These are phyloP conservation scores for Moelleriella libera DNA, from an alignment of 2,329 filamentous ascomycete species.

Conservation along the genomic window DNA sequence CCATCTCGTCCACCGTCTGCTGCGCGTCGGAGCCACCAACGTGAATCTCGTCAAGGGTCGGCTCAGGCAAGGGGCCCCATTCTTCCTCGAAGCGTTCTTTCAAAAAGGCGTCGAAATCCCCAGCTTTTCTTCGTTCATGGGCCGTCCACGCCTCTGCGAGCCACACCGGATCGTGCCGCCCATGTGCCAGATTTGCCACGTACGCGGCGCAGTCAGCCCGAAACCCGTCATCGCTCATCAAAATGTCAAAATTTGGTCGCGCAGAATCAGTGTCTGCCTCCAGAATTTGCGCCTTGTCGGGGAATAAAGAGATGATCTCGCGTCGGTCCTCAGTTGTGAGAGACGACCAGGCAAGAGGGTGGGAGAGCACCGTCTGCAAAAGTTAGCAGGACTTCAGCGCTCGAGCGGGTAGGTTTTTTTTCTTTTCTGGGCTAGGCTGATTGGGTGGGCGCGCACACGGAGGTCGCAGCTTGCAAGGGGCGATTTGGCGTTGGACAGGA, in stretches of 20 bases:
- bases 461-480: slow-evolving; percentile 23
- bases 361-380: slow-evolving; percentile 19
- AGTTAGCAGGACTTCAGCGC: background rate
- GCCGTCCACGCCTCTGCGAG: slow-evolving; percentile 36
- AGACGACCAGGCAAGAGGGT: slow-evolving; percentile 23
- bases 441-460: slow-evolving; percentile 12
- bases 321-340: slow-evolving; percentile 18
- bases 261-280: slow-evolving; percentile 19
- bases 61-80: slow-evolving; percentile 28
- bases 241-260: slow-evolving; percentile 24
- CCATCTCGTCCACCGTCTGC: too few relatives aligned
- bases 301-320: slow-evolving; percentile 24
- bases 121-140: slow-evolving; percentile 30
- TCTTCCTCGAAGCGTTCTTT: slow-evolving; percentile 28
- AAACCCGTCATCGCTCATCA: slow-evolving; percentile 32
- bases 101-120: slow-evolving; percentile 35
- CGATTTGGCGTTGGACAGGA: slow-evolving; percentile 21
- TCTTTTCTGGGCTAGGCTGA: background rate
- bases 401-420: background rate
- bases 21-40: background rate
- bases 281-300: slow-evolving; percentile 21
- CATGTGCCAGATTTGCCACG: slow-evolving; percentile 28
- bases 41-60: background rate
- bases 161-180: slow-evolving; percentile 38
- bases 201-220: slow-evolving; percentile 31